Percentiles rank a stretch among this genome's conserved stretches.
Evolutionary conservation across 371 early-diverging fungal species (phyloP).

Genomic region (Mortierella sp.): DNA sequence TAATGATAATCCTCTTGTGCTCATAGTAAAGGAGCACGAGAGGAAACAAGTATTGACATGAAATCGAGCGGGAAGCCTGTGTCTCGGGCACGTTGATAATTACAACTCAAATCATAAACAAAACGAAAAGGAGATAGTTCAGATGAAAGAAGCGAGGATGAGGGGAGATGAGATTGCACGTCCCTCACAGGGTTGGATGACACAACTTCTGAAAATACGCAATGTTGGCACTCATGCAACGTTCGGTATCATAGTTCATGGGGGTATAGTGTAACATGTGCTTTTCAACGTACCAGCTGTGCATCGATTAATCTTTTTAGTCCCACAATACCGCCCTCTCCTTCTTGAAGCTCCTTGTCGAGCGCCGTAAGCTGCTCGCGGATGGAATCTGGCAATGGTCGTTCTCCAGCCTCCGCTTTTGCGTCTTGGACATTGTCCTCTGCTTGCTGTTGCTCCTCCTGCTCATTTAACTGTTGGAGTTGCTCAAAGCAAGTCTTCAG

Average conservation of each 20-base stretch:
- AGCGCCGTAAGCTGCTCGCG: slow-evolving; percentile 40
- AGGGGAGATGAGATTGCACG: slow-evolving; percentile 13
- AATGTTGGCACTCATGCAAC: too few relatives aligned
- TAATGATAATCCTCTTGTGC: background rate
- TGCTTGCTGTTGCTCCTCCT: slow-evolving; percentile 15
- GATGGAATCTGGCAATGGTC: slow-evolving; percentile 38
- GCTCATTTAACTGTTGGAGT: slow-evolving; percentile 31
- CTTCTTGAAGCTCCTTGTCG: slow-evolving; percentile 52
- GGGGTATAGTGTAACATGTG: background rate
- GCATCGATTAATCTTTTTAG: slow-evolving; percentile 50
- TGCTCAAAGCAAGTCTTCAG: slow-evolving; percentile 46
- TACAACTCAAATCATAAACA: slow-evolving; percentile 1
- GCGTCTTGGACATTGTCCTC: slow-evolving; percentile 4
- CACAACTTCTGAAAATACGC: too few relatives aligned
- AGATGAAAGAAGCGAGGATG: background rate
- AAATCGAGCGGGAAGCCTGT: slow-evolving; percentile 10
- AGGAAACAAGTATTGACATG: background rate
- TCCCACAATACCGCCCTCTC: slow-evolving; percentile 44
- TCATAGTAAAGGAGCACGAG: background rate
- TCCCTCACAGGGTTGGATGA: background rate
- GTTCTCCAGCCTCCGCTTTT: slow-evolving; percentile 5
- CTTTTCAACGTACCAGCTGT: slow-evolving; percentile 39
- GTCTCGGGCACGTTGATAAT: background rate
- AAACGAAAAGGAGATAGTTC: background rate
- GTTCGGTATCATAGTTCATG: background rate